phyloP scores from a whole-genome alignment of 2,329 filamentous ascomycete species.

The Raffaelea albimanens region DNA sequence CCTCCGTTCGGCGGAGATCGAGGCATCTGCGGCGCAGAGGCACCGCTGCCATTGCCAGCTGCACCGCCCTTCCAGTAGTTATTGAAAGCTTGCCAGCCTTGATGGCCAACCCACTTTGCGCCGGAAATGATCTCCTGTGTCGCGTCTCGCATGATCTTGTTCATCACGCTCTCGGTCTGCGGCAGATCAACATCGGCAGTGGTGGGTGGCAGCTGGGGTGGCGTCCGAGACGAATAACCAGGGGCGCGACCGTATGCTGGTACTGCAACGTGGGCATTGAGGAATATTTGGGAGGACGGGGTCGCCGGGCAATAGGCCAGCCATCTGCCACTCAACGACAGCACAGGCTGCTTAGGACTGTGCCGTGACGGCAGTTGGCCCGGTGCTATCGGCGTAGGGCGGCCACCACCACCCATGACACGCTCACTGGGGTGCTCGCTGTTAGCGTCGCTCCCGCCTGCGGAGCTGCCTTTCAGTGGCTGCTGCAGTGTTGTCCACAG shows the following conservation, averaged over 20 bases:
- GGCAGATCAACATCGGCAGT: slow-evolving; percentile 65
- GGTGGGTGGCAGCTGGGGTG: slow-evolving; percentile 58
- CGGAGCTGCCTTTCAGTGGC: slow-evolving; percentile 36
- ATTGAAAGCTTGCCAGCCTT: slow-evolving; percentile 68
- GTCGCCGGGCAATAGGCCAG: slow-evolving; percentile 66
- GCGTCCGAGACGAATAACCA: slow-evolving; percentile 49
- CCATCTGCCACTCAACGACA: slow-evolving; percentile 65
- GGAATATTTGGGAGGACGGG: slow-evolving; percentile 60
- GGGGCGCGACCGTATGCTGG: slow-evolving; percentile 45
- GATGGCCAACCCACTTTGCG: slow-evolving; percentile 67
- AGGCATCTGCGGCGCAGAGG: slow-evolving; percentile 24
- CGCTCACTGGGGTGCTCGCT: slow-evolving; percentile 7
- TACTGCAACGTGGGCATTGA: slow-evolving; percentile 57
- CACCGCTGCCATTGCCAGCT: neutral
- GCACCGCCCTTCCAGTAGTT: slow-evolving; percentile 61
- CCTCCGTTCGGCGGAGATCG: slow-evolving; percentile 28
- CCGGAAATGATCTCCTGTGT: slow-evolving; percentile 70
- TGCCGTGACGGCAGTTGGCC: slow-evolving; percentile 27
- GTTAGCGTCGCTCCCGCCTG: slow-evolving; percentile 27
- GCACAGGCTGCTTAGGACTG: slow-evolving; percentile 50
- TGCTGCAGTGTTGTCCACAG: slow-evolving; percentile 82
- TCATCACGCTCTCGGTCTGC: slow-evolving; percentile 61
- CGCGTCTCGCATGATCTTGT: slow-evolving; percentile 68
- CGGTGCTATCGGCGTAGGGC: slow-evolving; percentile 19
- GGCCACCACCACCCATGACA: neutral